A percentile compares a stretch with the other conserved stretches of the same genome.
Conservation (phyloP, 2,329 filamentous ascomycete genomes). For the Penicillium sp. region DNA sequence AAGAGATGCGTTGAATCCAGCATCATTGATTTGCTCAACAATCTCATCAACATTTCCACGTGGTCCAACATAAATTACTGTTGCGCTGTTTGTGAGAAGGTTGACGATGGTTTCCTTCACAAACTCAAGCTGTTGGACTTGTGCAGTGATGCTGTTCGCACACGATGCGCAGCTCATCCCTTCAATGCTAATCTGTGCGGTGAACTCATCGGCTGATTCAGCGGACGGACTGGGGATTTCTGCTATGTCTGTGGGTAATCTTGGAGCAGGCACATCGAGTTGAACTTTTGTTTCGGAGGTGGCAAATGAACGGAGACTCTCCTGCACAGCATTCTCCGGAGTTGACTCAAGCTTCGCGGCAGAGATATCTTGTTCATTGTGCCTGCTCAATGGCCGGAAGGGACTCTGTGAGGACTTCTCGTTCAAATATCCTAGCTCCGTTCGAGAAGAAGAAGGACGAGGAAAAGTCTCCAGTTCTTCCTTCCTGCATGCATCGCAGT, state of each 20-base stretch:
- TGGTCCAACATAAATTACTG: constrained; percentile 48
- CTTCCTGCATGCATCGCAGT: constrained; percentile 44
- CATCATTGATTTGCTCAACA: constrained; percentile 42
- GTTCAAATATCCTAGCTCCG: constrained; percentile 8
- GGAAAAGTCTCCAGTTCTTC: constrained; percentile 27
- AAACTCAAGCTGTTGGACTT: constrained; percentile 51
- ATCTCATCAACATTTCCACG: constrained; percentile 41
- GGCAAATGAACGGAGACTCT: background rate
- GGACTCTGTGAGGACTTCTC: constrained; percentile 10
- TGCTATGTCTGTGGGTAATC: background rate
- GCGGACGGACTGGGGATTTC: constrained; percentile 3
- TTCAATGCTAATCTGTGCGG: constrained; percentile 45
- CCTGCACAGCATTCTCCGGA: background rate
- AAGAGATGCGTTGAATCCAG: constrained; percentile 42
- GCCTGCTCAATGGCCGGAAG: background rate
- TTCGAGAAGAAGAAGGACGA: constrained; percentile 9
- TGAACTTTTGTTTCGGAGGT: constrained; percentile 4
- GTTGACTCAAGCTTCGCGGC: background rate
- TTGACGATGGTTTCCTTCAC: constrained; percentile 54
- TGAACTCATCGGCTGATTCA: constrained; percentile 15
- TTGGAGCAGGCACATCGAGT: background rate
- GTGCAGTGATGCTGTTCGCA: constrained; percentile 53
- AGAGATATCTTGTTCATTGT: background rate
- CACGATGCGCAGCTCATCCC: constrained; percentile 70
- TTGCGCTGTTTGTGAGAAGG: constrained; percentile 59